Evolutionary conservation across 345 rosid genomes (phyloP), one percentile per base, ranked within the genome.

Genomic region (Moringa oleifera): DNA sequence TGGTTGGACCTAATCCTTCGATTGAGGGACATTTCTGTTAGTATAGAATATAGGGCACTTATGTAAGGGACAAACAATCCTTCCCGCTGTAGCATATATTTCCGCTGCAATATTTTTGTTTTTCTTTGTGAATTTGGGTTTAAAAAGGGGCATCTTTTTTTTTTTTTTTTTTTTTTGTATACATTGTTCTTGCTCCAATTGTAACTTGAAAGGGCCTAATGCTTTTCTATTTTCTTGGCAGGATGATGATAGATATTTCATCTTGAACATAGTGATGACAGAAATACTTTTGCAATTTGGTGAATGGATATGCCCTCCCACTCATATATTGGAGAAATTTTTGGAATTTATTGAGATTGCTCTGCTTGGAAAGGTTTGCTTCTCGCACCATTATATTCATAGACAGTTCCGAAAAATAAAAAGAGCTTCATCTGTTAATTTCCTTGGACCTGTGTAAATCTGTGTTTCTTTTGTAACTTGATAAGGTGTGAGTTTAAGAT

Each of bases 331-430:
- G 59, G 84, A 82, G 66, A 77, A 74, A 65, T 81, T 72, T 73
- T 82, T 93, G 65, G 78, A 70, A 59, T 94, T 85, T 64, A 62
- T 85, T 20, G 91, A 82, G 61, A 72, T 71, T 66, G 85, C 85
- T 20, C 78, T 94, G 74, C 83, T 81, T 62, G 88, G 76, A 70
- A 80, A 84, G 96, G 97, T 87, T 28, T 65, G 81, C 21, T 28
- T 33, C 64, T 56, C 52, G 36, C 17, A 59, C 23, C 67, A 59
- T 59, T 55, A 55, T 45, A 56, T 12, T n/a, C 15, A 20, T 31
- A 2, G 25, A 57, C n/a, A 23, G 31, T 20, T 53, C 18, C 57
- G 21, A 10, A 20, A 53, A 20, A 12, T 33, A 11, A 20, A 41
- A 7, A 41, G 33, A 28, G 33, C 12, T 41, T 15, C 9, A 11